phyloP scores from a whole-genome alignment of 805 yeast genomes.

The Metschnikowia anglica region DNA sequence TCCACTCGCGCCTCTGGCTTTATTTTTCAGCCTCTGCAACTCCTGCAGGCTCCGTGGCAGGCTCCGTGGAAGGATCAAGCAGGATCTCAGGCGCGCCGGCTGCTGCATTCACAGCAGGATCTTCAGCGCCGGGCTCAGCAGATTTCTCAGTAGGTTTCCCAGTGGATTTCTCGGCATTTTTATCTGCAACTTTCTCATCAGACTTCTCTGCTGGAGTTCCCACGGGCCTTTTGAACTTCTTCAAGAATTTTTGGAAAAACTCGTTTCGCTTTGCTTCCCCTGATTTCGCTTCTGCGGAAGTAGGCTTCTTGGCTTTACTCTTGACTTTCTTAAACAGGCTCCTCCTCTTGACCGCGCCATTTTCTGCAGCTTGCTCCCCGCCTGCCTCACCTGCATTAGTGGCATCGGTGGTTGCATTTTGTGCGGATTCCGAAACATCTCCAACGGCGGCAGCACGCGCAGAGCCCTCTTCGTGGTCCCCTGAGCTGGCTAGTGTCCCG shows the following conservation, averaged over 20 bases:
- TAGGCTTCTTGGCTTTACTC: slow-evolving; percentile 23
- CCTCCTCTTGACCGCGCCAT: slow-evolving; percentile 10
- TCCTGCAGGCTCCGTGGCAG: slow-evolving; percentile 1
- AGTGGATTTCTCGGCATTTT: neutral
- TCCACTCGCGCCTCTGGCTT: neutral
- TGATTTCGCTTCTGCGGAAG: no score
- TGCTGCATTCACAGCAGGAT: slow-evolving; percentile 1
- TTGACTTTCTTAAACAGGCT: slow-evolving; percentile 10
- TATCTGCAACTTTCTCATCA: neutral
- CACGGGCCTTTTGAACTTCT: slow-evolving; percentile 35
- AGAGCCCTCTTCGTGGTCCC: slow-evolving; percentile 10
- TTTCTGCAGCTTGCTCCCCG: slow-evolving; percentile 8
- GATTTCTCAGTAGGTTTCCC: neutral
- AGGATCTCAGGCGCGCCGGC: slow-evolving; percentile 7
- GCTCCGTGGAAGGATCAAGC: slow-evolving; percentile 12
- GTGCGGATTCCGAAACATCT: slow-evolving; percentile 8
- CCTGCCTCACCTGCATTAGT: slow-evolving; percentile 7
- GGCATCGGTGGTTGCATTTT: slow-evolving; percentile 1
- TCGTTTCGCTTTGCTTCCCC: slow-evolving; percentile 34
- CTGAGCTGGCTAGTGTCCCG: slow-evolving; percentile 12
- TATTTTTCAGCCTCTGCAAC: slow-evolving; percentile 5
- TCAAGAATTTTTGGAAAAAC: slow-evolving; percentile 36
- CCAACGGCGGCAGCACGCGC: slow-evolving; percentile 8
- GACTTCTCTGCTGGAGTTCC: slow-evolving; percentile 2
- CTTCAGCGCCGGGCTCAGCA: slow-evolving; percentile 1